phyloP scores from a whole-genome alignment of 306 rosid species.

The Rosa multiflora region DNA sequence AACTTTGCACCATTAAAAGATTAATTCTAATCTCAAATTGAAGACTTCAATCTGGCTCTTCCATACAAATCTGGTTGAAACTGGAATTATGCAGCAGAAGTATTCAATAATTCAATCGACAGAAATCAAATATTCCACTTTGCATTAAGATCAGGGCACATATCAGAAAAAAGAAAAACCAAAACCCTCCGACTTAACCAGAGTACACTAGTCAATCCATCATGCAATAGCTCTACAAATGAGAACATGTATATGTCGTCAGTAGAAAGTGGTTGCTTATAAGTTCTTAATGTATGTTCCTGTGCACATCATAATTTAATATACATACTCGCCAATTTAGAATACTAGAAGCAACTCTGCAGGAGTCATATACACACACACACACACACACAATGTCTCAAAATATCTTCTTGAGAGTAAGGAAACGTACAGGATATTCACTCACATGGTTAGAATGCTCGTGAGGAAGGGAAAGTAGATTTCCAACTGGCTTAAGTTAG shows the following conservation, averaged over 20 bases:
- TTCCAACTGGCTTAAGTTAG: conserved; percentile 81
- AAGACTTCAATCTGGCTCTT: background rate
- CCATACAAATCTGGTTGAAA: background rate
- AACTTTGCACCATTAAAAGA: conserved; percentile 17
- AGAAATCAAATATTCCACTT: background rate
- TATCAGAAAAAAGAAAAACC: background rate
- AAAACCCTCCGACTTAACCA: background rate
- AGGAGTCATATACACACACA: background rate
- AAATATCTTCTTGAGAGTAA: background rate
- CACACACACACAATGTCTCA: background rate
- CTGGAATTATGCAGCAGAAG: background rate
- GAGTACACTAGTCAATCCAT: background rate
- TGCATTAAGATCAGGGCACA: background rate
- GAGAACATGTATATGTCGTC: background rate
- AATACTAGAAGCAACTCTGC: background rate
- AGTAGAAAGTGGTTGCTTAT: background rate
- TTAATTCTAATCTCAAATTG: background rate
- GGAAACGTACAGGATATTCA: conserved; percentile 16
- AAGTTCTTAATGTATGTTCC: background rate
- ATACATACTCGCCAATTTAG: background rate
- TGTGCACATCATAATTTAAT: background rate
- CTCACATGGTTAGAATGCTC: conserved; percentile 80
- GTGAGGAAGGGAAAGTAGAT: conserved; percentile 77
- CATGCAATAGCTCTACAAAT: background rate
- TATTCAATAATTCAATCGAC: background rate